Evolutionary conservation across 345 rosid species (phyloP).

Genomic region (Eucalyptus polyanthemos): DNA sequence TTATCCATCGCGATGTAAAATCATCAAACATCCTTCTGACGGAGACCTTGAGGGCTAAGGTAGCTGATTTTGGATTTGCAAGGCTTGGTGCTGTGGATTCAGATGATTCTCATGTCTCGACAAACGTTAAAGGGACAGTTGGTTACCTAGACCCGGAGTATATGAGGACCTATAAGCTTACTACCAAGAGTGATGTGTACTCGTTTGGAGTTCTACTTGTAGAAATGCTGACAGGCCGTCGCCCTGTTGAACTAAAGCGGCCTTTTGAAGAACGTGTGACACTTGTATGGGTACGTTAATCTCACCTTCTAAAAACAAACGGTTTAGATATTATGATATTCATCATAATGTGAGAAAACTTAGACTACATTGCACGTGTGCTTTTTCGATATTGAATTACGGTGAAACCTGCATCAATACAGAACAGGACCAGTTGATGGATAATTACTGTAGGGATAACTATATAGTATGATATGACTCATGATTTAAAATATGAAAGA

Average conservation of each 20-base stretch:
- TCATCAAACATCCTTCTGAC: constrained; percentile 93
- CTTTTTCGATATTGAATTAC: not conserved
- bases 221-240: constrained; percentile 80
- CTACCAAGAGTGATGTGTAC: constrained; percentile 84
- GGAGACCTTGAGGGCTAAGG: constrained; percentile 91
- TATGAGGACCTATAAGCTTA: constrained; percentile 84
- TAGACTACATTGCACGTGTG: not conserved
- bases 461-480: not conserved
- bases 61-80: constrained; percentile 95
- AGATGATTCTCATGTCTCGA: constrained; percentile 60
- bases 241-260: constrained; percentile 72
- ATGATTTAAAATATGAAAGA: not conserved
- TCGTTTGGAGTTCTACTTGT: constrained; percentile 80
- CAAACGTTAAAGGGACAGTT: constrained; percentile 87
- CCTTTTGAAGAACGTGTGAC: constrained; percentile 65
- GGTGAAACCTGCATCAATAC: not conserved
- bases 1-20: constrained; percentile 90
- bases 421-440: not conserved
- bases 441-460: not conserved
- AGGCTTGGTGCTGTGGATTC: constrained; percentile 53
- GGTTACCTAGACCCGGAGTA: constrained; percentile 98
- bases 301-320: not conserved
- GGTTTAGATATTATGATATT: not conserved
- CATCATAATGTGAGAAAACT: not conserved
- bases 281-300: constrained; percentile 63